Conservation (phyloP, 164 flowering plant genomes). For the Vitis cinerea region DNA sequence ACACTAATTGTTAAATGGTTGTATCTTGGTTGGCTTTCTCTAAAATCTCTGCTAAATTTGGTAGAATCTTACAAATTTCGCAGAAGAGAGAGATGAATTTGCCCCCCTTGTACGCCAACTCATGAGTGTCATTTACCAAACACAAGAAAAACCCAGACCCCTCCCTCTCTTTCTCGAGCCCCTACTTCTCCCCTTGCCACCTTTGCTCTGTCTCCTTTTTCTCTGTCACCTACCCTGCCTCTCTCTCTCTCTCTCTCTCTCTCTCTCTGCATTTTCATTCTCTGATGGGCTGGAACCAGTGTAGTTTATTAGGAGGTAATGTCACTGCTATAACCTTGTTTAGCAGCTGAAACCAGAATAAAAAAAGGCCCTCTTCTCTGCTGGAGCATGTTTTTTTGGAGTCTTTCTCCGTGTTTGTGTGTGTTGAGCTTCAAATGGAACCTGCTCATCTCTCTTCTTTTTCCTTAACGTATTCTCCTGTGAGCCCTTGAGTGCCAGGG, state of each 20-base stretch:
- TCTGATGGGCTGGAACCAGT: neutral
- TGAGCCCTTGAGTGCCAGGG: no score
- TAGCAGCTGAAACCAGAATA: no score
- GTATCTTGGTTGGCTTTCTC: neutral
- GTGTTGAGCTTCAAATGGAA: neutral
- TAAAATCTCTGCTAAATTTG: slow-evolving; percentile 13
- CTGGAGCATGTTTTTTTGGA: no score
- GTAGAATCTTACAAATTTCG: neutral
- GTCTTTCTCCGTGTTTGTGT: neutral
- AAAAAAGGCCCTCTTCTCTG: no score
- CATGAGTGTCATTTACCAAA: slow-evolving; percentile 11
- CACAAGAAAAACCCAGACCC: slow-evolving; percentile 2
- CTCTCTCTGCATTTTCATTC: neutral
- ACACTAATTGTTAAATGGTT: slow-evolving; percentile 10
- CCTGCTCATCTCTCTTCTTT: no score
- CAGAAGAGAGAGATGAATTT: neutral
- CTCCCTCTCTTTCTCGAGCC: slow-evolving; percentile 43
- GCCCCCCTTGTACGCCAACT: neutral
- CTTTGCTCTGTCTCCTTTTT: slow-evolving; percentile 7
- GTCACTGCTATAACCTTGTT: neutral
- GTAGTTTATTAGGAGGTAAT: neutral
- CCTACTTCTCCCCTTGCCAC: slow-evolving; percentile 23
- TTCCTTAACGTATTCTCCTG: no score
- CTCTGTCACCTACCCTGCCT: slow-evolving; percentile 2
- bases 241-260: slow-evolving; percentile 14